Conservation (phyloP, 345 rosid species). For the Lumnitzera racemosa region DNA sequence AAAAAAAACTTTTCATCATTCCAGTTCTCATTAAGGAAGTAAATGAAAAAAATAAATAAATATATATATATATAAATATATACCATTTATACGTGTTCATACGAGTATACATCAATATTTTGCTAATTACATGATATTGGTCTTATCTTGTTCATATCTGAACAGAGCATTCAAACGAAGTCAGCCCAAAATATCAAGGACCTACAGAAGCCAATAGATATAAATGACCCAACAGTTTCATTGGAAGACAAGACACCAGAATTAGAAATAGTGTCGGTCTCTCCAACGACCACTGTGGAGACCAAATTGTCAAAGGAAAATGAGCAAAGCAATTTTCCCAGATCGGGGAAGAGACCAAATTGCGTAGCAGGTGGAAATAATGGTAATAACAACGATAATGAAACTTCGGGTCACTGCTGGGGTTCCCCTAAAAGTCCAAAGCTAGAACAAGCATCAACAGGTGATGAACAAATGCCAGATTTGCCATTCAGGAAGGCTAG, state of each 20-base stretch:
- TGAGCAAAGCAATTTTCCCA: background rate
- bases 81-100: too few relatives aligned
- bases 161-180: slow-evolving; percentile 8
- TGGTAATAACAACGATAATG: slow-evolving; percentile 24
- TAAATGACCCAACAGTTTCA: slow-evolving; percentile 21
- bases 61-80: too few relatives aligned
- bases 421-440: slow-evolving; percentile 41
- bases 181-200: slow-evolving; percentile 30
- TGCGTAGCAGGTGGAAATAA: background rate
- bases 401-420: slow-evolving; percentile 33
- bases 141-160: background rate
- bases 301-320: slow-evolving; percentile 24
- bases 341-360: too few relatives aligned
- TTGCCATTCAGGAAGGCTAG: slow-evolving; percentile 49
- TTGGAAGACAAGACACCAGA: slow-evolving; percentile 24
- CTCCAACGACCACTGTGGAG: slow-evolving; percentile 25
- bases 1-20: too few relatives aligned
- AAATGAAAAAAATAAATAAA: too few relatives aligned
- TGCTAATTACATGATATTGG: too few relatives aligned
- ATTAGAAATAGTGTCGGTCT: slow-evolving; percentile 7
- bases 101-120: too few relatives aligned
- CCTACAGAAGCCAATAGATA: slow-evolving; percentile 31
- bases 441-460: slow-evolving; percentile 29
- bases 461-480: slow-evolving; percentile 35
- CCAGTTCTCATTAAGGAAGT: too few relatives aligned